Evolutionary conservation across 176 grass and related monocot species (phyloP), one percentile per base, ranked within the genome.

Genomic region (Puccinellia tenuiflora): DNA sequence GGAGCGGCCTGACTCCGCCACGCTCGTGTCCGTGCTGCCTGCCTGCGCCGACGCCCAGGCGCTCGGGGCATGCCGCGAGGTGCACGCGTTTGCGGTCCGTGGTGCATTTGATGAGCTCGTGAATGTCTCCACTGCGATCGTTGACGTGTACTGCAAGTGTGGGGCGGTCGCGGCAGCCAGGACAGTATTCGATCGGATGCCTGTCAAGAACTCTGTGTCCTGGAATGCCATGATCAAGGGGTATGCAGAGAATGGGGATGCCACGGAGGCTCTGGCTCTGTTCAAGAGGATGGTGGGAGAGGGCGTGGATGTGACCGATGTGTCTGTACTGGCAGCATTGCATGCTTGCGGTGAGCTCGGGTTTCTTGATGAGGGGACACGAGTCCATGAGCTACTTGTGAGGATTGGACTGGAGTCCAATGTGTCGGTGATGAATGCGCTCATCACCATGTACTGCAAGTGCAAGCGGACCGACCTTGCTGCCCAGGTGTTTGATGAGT

Each of bases 211-310:
- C 62, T 78, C 81, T 0, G 83, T 93, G 40, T 89, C 90, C 6
- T 92, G 90, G 90, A 92, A 92, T 12, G 80, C 87, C 16, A 92
- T 89, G 90, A 92, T 92, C 5, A 77, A 86, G 56, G 90, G 84
- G 24, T 89, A 86, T 28, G 87, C 79, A 7, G 46, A 89, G 38
- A 87, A 77, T 64, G 80, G 87, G 43, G 18, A 87, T 81, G 62
- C 84, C 21, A 68, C 42, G 1, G 87, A 87, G 74, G 87, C 90
- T 10, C 20, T 89, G 35, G 28, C 63, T 7, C 29, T 87, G n/a
- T 92, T 93, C 80, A 84, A 88, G 16, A 78, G 51, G 53, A 90
- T 93, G 88, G 21, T 84, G 5, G 31, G 5, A 3, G 88, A 93
- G n/a, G 91, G 76, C 3, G 6, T 90, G 18, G 79, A 90, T 73